Conservation (phyloP, 352 stramenopile species). For the Phytophthora pisi region DNA sequence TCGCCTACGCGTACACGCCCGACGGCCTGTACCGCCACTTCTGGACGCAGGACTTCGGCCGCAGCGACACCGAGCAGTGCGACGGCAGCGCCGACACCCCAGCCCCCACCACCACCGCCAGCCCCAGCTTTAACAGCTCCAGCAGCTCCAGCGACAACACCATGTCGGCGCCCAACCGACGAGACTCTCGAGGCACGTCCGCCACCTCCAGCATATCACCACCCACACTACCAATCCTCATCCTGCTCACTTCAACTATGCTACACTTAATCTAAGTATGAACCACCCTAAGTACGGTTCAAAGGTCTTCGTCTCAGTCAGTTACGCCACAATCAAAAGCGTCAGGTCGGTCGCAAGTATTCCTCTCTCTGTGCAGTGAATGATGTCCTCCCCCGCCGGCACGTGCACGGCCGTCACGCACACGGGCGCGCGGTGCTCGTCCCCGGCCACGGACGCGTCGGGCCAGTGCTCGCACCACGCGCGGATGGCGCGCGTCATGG, state of each 20-base stretch:
- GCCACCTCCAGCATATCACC: not conserved
- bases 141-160: constrained; percentile 13
- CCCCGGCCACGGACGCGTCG: constrained; percentile 39
- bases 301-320: not conserved
- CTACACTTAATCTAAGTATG: not conserved
- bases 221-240: not conserved
- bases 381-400: constrained; percentile 11
- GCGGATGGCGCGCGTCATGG: constrained; percentile 82
- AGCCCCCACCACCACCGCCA: not conserved
- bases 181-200: constrained; percentile 8
- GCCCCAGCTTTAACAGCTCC: not conserved
- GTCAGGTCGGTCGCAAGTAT: not conserved
- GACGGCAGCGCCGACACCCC: constrained; percentile 20
- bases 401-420: constrained; percentile 63
- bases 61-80: constrained; percentile 37
- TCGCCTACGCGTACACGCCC: constrained; percentile 39
- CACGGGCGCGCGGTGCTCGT: constrained; percentile 69
- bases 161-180: constrained; percentile 21
- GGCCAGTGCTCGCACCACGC: constrained; percentile 79
- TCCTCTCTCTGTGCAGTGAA: too few relatives aligned
- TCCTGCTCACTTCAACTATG: constrained; percentile 5
- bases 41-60: constrained; percentile 69
- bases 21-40: constrained; percentile 44
- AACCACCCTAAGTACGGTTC: constrained; percentile 10
- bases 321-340: constrained; percentile 11